Base-by-base conservation (phyloP, 441 rosid genomes). In the Bruguiera hainesii region DNA sequence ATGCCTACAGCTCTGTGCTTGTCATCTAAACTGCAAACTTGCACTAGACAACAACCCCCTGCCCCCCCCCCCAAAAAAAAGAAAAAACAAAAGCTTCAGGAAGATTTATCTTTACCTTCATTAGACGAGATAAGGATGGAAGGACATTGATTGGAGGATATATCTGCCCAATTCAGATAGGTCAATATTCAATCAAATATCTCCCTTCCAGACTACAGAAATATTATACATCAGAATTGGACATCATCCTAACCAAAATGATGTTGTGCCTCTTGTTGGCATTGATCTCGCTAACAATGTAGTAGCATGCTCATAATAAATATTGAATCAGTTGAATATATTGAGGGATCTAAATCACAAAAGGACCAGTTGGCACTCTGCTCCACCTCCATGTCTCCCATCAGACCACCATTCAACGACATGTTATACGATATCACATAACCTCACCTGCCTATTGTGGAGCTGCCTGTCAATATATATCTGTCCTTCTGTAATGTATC, bases 401-500 rank as follows among this genome's bases (percentile, higher is more conserved):
- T 39, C 4, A 20, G 16, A 11, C 58, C 30, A 23, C 29, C 29
- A 23, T 23, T 20, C 25, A 26, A 53, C 25, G 23, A 23, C 25
- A 55, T 23, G 11, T 20, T 26, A 4, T 55, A 26, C 6, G 23
- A 23, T 55, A 11, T 23, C 58, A 10, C 28, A 55, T 11, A 23
- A 4, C 58, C 60, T 61, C 20, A 88, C 99, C 97, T 95, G 99
- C 78, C 99, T 78, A 73, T 95, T 92, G 20, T 92, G 70, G 55
- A 95, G 96, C 77, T 95, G 99, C 76, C 99, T 81, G 65, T 95
- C 99, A 79, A 95, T 89, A 61, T 95, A 95, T 76, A 95, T 92
- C 80, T 95, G 99, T 66, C 99, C 99, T 81, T 95, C 99, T 1
- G 99, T 95, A 74, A 95, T 95, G 74, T 95, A 95, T 28, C 99